A percentile compares a stretch with the other conserved stretches of the same genome.
These are phyloP conservation scores for Wickerhamomyces queroliae DNA, from an alignment of 805 yeast genomes.

Conservation along the genomic window DNA sequence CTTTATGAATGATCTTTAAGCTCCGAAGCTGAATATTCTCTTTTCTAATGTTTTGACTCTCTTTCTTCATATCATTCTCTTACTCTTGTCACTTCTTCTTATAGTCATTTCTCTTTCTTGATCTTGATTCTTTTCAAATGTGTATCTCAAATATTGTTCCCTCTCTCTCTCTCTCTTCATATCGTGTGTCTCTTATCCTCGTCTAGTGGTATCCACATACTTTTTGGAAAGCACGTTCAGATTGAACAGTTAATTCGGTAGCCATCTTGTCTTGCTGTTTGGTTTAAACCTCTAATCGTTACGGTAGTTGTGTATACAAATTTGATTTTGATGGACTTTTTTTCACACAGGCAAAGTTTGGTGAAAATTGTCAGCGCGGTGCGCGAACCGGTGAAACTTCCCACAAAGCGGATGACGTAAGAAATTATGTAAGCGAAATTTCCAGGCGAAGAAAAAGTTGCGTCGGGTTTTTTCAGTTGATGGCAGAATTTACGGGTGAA, in stretches of 20 bases:
- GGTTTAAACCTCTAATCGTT: slow-evolving; percentile 8
- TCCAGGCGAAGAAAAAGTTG: too few relatives aligned
- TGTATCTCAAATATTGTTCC: not conserved
- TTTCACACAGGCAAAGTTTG: slow-evolving; percentile 1
- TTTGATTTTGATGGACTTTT: slow-evolving; percentile 5
- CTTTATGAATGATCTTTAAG: too few relatives aligned
- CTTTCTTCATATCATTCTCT: too few relatives aligned
- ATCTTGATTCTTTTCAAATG: not conserved
- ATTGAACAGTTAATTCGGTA: slow-evolving; percentile 99
- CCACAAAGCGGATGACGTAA: too few relatives aligned
- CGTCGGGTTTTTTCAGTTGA: too few relatives aligned
- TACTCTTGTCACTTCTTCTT: too few relatives aligned
- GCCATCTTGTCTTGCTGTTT: slow-evolving; percentile 68
- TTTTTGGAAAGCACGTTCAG: slow-evolving; percentile 99
- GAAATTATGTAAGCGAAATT: not conserved
- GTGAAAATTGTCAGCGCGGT: too few relatives aligned
- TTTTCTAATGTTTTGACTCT: too few relatives aligned
- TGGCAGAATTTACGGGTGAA: too few relatives aligned
- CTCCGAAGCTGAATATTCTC: too few relatives aligned
- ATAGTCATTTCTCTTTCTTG: too few relatives aligned
- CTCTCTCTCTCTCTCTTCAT: not conserved
- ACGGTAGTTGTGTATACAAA: not conserved
- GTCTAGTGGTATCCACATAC: slow-evolving; percentile 47
- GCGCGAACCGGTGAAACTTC: too few relatives aligned
- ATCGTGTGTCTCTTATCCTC: not conserved